Evolutionary conservation across 306 rosid genomes (phyloP).

Genomic region (Trichosanthes cucumerina): DNA sequence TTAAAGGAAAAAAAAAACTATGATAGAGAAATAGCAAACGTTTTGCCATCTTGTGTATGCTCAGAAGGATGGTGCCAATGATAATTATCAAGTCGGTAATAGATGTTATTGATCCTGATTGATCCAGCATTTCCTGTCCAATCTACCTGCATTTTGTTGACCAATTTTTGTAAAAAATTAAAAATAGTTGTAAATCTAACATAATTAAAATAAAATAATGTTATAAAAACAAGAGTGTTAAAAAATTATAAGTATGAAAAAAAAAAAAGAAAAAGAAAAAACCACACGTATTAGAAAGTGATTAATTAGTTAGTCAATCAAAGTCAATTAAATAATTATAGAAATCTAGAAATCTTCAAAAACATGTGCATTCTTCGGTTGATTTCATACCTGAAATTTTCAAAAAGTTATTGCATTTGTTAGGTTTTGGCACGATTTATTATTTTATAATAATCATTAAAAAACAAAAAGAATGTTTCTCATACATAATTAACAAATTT

Average conservation of each 20-base stretch:
- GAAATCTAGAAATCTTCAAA: neutral
- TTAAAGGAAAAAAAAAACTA: neutral
- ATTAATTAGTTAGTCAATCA: neutral
- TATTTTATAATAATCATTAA: neutral
- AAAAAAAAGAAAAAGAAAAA: neutral
- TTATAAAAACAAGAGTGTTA: neutral
- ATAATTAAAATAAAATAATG: neutral
- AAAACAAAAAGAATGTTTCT: neutral
- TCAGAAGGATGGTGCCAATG: conserved; percentile 40
- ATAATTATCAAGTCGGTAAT: conserved; percentile 16
- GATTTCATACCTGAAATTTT: neutral
- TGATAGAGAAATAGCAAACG: neutral
- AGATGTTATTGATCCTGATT: conserved; percentile 14
- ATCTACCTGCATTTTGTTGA: conserved; percentile 14
- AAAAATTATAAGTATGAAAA: neutral
- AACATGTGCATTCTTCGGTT: neutral
- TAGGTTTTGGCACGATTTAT: neutral
- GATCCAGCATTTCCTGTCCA: conserved; percentile 34
- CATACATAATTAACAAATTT: neutral
- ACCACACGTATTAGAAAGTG: neutral
- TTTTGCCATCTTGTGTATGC: conserved; percentile 23
- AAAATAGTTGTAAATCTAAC: neutral
- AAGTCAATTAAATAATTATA: neutral
- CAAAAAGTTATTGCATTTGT: neutral
- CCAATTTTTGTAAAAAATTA: neutral